A percentile compares a stretch with the other conserved stretches of the same genome.
Conservation (phyloP, 1,139 yeast species). For the Kluyveromyces marxianus region DNA sequence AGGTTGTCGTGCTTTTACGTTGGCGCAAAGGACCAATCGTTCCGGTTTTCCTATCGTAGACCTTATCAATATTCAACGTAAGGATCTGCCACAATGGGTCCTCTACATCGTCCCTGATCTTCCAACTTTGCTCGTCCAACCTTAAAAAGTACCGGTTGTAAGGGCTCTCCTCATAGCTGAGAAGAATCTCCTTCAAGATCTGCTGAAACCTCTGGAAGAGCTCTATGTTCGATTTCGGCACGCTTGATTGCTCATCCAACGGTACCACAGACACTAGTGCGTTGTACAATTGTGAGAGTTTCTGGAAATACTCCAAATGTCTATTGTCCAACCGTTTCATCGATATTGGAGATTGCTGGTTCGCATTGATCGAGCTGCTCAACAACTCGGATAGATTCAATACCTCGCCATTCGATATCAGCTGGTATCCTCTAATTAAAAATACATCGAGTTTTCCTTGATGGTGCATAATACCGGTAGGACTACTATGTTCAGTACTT, state of each 20-base stretch:
- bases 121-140: conserved; percentile 21
- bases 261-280: conserved; percentile 20
- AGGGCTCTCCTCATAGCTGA: conserved; percentile 27
- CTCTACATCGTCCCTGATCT: conserved; percentile 26
- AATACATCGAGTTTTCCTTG: conserved; percentile 28
- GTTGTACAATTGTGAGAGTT: conserved; percentile 24
- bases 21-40: conserved; percentile 16
- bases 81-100: conserved; percentile 28
- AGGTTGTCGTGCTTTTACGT: conserved; percentile 11
- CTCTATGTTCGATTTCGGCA: conserved; percentile 29
- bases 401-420: conserved; percentile 22
- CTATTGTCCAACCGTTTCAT: conserved; percentile 6
- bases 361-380: conserved; percentile 5
- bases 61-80: conserved; percentile 20
- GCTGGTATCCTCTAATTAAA: conserved; percentile 25
- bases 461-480: conserved; percentile 23
- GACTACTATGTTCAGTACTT: neutral
- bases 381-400: conserved; percentile 14
- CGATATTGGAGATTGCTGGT: conserved; percentile 7
- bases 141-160: conserved; percentile 27
- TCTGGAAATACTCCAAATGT: conserved; percentile 8
- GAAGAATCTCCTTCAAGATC: conserved; percentile 26
- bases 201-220: conserved; percentile 29
- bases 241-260: conserved; percentile 24
- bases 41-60: conserved; percentile 26